Evolutionary conservation across 768 basidiomycete genomes (phyloP), one percentile per base, ranked within the genome.

Genomic region (Leccinum arenicola): DNA sequence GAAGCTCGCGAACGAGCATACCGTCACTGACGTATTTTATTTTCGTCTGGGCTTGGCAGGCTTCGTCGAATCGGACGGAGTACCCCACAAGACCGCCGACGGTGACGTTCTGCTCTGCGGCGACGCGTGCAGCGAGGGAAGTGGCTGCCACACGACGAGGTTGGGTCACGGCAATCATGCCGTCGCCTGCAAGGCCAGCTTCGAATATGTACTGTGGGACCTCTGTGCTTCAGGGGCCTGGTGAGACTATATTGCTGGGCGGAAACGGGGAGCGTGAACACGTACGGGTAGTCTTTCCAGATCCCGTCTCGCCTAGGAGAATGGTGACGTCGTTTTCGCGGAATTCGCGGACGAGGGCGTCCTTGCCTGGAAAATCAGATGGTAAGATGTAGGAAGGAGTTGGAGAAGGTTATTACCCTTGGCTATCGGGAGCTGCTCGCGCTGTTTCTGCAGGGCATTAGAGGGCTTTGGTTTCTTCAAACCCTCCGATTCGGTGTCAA

Each of bases 11-110:
- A 47, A 95, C 88, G 64, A 98, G 87, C 91, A 98, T 98, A 62
- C 97, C 97, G 67, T 99, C 97, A 56, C 95, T 98, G 74, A 97
- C 82, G 70, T 94, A 99, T 75, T 98, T 98, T 75, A 98, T 90
- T 51, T 87, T 83, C 4, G 97, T 99, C 2, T 84, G 77, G 0
- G 82, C 69, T 10, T 85, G 79, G 12, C 81, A 83, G 19, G 82
- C 77, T 68, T 98, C 96, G 71, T 98, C 94, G 73, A 99, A 99
- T 14, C 97, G 91, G 40, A 99, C 94, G 2, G 93, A 86, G 73
- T 99, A 99, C 6, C 97, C 96, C 43, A 99, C 93, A 25, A 86
- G 75, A 6, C 81, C 75, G 49, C 97, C 97, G 3, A 98, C 71
- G 1, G 81, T 66, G 5, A 80, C 79, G 25, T 85, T 85, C 66